These are phyloP conservation scores for Pestalotiopsis sp. DNA, from an alignment of 2,329 filamentous ascomycete species.

Conservation along the genomic window DNA sequence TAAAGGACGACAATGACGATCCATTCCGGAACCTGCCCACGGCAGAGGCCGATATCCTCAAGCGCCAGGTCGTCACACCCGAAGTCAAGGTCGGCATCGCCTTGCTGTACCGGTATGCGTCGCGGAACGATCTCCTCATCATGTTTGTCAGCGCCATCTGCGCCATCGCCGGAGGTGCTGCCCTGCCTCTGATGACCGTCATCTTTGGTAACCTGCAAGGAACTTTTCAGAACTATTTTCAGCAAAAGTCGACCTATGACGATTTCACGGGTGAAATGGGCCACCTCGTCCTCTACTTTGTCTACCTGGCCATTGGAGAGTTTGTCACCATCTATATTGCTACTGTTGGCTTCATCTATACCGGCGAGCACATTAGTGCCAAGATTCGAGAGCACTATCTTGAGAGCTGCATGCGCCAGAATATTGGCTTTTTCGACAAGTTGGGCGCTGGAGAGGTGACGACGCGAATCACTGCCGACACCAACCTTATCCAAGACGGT, in stretches of 20 bases:
- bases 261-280: constrained; percentile 64
- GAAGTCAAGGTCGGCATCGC: constrained; percentile 65
- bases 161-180: constrained; percentile 73
- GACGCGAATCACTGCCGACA: constrained; percentile 91
- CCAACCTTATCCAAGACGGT: constrained; percentile 89
- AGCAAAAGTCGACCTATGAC: constrained; percentile 44
- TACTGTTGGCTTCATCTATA: constrained; percentile 89
- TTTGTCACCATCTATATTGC: constrained; percentile 78
- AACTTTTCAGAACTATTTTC: constrained; percentile 68
- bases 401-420: constrained; percentile 80
- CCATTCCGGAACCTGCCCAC: constrained; percentile 64
- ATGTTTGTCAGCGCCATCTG: constrained; percentile 63
- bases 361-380: constrained; percentile 75
- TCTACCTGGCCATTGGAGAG: constrained; percentile 82
- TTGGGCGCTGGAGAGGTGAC: constrained; percentile 92
- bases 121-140: constrained; percentile 65
- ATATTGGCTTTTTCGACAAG: constrained; percentile 92
- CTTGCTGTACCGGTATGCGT: constrained; percentile 72
- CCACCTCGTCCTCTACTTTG: constrained; percentile 75
- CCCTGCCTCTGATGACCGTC: constrained; percentile 78
- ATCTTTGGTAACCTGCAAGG: constrained; percentile 78
- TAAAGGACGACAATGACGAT: constrained; percentile 50
- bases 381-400: constrained; percentile 86
- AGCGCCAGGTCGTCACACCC: constrained; percentile 68
- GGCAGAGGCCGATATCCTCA: constrained; percentile 68